Conservation (phyloP, 305 asterid species). For the Fraxinus sp. region DNA sequence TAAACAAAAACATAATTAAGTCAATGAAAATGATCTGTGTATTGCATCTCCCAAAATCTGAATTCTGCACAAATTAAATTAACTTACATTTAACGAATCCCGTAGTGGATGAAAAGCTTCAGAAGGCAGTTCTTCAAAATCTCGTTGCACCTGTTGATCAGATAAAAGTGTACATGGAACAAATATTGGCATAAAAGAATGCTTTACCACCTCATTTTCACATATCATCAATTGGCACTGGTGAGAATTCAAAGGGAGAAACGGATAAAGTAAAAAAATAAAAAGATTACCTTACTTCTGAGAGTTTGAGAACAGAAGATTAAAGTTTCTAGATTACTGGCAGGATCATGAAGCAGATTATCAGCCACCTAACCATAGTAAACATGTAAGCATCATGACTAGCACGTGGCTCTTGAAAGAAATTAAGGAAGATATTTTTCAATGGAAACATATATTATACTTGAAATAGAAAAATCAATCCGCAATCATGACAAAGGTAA, state of each 20-base stretch:
- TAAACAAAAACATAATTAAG: background rate
- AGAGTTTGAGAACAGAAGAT: conserved; percentile 98
- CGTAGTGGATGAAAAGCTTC: conserved; percentile 89
- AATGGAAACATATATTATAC: background rate
- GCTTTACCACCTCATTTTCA: background rate
- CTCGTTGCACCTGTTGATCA: conserved; percentile 85
- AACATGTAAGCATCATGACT: conserved; percentile 15
- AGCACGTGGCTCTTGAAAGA: background rate
- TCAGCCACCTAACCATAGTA: conserved; percentile 78
- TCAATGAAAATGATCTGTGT: background rate
- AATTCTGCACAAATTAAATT: conserved; percentile 14
- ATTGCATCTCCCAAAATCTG: background rate
- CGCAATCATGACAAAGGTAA: background rate
- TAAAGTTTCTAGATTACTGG: conserved; percentile 88
- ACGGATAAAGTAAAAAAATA: background rate
- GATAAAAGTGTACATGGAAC: conserved; percentile 20
- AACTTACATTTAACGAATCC: conserved; percentile 82
- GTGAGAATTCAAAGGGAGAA: background rate
- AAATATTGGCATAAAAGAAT: conserved; percentile 23
- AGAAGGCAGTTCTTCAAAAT: conserved; percentile 95
- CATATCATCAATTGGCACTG: background rate
- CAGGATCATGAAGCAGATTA: conserved; percentile 87
- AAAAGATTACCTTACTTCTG: conserved; percentile 81
- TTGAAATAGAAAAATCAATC: background rate
- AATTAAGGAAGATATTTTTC: background rate